Conservation (phyloP, 2,329 filamentous ascomycete genomes). For the Pseudogymnoascus sp. region DNA sequence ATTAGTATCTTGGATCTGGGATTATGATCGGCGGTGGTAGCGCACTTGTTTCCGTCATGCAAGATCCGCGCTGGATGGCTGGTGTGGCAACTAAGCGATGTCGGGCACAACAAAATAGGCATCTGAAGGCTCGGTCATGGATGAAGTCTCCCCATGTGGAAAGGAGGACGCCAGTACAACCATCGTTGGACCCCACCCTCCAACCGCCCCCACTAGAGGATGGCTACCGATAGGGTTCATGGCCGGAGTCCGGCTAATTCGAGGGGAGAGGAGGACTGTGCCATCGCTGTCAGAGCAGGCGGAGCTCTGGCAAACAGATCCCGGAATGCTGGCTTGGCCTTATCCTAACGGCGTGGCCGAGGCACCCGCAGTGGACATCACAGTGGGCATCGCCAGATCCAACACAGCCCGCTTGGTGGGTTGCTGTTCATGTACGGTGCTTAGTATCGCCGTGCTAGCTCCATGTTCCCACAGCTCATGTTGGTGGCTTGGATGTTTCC, state of each 20-base stretch:
- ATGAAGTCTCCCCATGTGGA: not conserved
- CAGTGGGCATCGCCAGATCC: not conserved
- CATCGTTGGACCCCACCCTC: not conserved
- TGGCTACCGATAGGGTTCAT: constrained; percentile 1
- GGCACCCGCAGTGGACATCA: not conserved
- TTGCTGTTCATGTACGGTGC: not conserved
- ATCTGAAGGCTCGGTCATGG: not conserved
- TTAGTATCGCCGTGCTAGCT: not conserved
- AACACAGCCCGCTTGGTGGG: not conserved
- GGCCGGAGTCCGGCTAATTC: constrained; percentile 5
- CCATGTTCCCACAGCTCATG: not conserved
- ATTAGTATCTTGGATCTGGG: not conserved
- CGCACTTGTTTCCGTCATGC: not conserved
- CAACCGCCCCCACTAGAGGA: not conserved
- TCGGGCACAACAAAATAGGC: constrained; percentile 6
- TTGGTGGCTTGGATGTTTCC: not conserved
- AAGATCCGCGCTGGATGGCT: not conserved
- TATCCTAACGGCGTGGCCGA: not conserved
- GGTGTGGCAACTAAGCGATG: constrained; percentile 1
- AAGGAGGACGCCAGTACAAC: not conserved
- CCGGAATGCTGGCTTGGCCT: not conserved
- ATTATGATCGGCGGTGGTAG: constrained; percentile 8
- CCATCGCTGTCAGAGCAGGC: constrained; percentile 1
- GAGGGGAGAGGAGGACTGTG: not conserved
- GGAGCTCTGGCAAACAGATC: not conserved